phyloP scores from a whole-genome alignment of 176 grass and related monocot genomes.

The Oryza meridionalis region DNA sequence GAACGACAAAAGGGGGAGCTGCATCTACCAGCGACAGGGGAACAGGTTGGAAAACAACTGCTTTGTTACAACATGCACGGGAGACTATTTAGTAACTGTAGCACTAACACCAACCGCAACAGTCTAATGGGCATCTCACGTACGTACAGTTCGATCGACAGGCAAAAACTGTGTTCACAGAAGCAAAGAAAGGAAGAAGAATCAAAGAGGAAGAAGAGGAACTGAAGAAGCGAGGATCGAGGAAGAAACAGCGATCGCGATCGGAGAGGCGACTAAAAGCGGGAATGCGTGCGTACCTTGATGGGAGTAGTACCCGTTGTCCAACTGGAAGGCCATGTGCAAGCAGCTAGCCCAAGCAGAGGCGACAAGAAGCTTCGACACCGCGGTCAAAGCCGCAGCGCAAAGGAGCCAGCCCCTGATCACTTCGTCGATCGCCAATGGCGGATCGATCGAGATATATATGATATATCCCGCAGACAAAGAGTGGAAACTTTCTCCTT shows the following conservation, averaged over 20 bases:
- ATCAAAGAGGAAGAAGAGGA: background rate
- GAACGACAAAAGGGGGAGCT: background rate
- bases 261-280: background rate
- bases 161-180: background rate
- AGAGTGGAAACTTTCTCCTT: background rate
- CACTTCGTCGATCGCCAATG: background rate
- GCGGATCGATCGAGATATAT: background rate
- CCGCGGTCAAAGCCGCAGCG: background rate
- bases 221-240: background rate
- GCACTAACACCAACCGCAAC: background rate
- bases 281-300: slow-evolving; percentile 17
- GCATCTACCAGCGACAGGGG: background rate
- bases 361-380: background rate
- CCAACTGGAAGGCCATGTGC: slow-evolving; percentile 40
- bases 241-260: background rate
- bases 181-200: background rate
- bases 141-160: background rate
- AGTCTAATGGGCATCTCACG: background rate
- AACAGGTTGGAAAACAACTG: background rate
- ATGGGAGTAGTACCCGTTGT: slow-evolving; percentile 15
- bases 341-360: too few species aligned
- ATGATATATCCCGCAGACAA: background rate
- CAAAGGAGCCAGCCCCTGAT: background rate
- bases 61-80: background rate
- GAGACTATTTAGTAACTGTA: background rate